Percentiles rank a stretch among this genome's conserved stretches.
phyloP scores from a whole-genome alignment of 352 stramenopile genomes.

The Phytophthora colocasiae region DNA sequence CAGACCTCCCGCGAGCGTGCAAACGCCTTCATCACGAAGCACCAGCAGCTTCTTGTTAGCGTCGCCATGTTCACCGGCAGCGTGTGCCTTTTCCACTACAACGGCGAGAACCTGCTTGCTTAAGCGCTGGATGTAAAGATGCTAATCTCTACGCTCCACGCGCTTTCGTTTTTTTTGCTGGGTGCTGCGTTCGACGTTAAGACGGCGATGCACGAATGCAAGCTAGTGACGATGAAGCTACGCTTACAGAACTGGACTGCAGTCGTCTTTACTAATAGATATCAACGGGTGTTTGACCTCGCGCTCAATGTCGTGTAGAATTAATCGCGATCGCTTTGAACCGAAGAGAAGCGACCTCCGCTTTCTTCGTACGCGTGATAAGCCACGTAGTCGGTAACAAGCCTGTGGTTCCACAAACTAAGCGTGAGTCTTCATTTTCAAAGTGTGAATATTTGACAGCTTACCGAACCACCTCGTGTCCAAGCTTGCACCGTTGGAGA shows the following conservation, averaged over 20 bases:
- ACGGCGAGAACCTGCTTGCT: slow-evolving; percentile 83
- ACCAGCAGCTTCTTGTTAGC: slow-evolving; percentile 77
- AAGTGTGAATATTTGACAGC: not conserved
- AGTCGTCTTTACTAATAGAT: slow-evolving; percentile 41
- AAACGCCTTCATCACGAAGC: slow-evolving; percentile 71
- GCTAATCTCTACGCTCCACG: slow-evolving; percentile 22
- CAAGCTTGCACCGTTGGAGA: slow-evolving; percentile 57
- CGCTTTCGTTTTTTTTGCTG: slow-evolving; percentile 24
- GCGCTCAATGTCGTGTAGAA: slow-evolving; percentile 6
- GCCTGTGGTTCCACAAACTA: slow-evolving; percentile 17
- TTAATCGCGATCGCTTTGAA: slow-evolving; percentile 2
- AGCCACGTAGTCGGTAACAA: slow-evolving; percentile 68
- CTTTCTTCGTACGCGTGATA: slow-evolving; percentile 62
- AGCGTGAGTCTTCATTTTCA: too few species aligned
- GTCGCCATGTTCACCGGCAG: slow-evolving; percentile 81
- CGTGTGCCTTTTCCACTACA: slow-evolving; percentile 80
- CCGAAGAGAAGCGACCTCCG: slow-evolving; percentile 46
- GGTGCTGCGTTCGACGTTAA: slow-evolving; percentile 18
- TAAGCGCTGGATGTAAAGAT: slow-evolving; percentile 23
- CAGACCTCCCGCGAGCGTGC: slow-evolving; percentile 72
- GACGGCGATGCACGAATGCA: slow-evolving; percentile 11
- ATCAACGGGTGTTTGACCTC: slow-evolving; percentile 34
- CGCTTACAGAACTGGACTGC: slow-evolving; percentile 10
- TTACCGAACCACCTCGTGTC: slow-evolving; percentile 56
- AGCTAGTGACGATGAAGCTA: slow-evolving; percentile 15